phyloP scores from a whole-genome alignment of 148 eudicot genomes.

The Silene conica region DNA sequence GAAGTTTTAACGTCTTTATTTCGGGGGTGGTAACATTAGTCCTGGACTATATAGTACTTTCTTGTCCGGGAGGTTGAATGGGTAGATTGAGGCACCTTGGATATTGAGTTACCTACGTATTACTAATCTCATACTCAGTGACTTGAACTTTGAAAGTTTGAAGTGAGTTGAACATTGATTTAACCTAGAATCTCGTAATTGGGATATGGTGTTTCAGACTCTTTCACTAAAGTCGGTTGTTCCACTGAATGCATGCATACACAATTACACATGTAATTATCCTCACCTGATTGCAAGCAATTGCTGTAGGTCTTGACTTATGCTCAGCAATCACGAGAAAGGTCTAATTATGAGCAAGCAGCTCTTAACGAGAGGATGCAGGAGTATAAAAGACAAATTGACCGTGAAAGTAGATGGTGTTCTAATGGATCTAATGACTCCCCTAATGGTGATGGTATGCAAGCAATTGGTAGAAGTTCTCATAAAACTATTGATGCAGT shows the following conservation, averaged over 20 bases:
- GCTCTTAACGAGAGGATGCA: slow-evolving; percentile 94
- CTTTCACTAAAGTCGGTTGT: neutral
- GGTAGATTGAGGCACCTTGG: neutral
- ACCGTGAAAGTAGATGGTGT: slow-evolving; percentile 82
- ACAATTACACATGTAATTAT: neutral
- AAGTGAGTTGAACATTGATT: neutral
- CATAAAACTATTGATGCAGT: slow-evolving; percentile 95
- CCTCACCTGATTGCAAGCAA: slow-evolving; percentile 1
- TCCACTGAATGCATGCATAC: neutral
- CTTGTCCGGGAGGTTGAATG: neutral
- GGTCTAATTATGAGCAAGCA: slow-evolving; percentile 92
- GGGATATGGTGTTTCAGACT: neutral
- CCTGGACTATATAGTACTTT: neutral
- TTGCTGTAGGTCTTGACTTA: slow-evolving; percentile 77
- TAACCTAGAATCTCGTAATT: neutral
- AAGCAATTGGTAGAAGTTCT: slow-evolving; percentile 92
- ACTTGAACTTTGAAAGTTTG: neutral
- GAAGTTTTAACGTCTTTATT: neutral
- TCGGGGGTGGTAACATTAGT: neutral
- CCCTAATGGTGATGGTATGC: slow-evolving; percentile 92
- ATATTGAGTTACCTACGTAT: neutral
- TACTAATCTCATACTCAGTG: neutral
- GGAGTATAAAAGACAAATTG: slow-evolving; percentile 89
- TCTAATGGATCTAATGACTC: slow-evolving; percentile 90
- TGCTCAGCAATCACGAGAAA: slow-evolving; percentile 92